These are phyloP conservation scores for Basidiobolus meristosporus DNA, from an alignment of 371 early-diverging fungal genomes.

Conservation along the genomic window DNA sequence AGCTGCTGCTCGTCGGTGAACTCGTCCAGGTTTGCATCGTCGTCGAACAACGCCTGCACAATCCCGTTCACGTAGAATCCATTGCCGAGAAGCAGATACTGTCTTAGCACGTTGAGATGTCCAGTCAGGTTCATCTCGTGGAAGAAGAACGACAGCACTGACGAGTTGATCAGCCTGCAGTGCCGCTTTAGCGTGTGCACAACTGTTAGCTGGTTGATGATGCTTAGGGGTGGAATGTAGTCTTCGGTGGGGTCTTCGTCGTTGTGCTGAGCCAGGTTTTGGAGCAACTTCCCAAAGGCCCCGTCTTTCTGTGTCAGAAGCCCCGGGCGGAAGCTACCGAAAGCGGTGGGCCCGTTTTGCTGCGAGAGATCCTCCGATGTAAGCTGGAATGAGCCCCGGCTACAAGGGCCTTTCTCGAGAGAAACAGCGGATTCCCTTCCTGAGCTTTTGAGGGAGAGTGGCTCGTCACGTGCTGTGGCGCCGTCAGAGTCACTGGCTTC, in stretches of 20 bases:
- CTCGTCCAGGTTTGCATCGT: slow-evolving; percentile 2
- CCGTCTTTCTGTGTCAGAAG: too few relatives aligned
- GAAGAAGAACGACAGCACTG: slow-evolving; percentile 16
- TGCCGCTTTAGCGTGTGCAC: slow-evolving; percentile 11
- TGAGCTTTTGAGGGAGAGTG: too few relatives aligned
- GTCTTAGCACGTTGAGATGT: slow-evolving; percentile 12
- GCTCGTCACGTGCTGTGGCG: too few relatives aligned
- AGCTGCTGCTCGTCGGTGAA: neutral
- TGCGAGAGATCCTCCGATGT: too few relatives aligned
- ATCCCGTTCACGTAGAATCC: slow-evolving; percentile 13
- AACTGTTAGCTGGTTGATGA: slow-evolving; percentile 11
- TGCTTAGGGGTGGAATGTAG: slow-evolving; percentile 15
- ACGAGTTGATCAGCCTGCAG: slow-evolving; percentile 18
- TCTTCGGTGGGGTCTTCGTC: slow-evolving; percentile 1
- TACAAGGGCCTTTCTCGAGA: too few relatives aligned
- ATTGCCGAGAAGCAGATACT: slow-evolving; percentile 15
- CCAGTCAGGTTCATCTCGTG: slow-evolving; percentile 13
- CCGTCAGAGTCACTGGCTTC: too few relatives aligned
- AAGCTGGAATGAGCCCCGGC: too few relatives aligned
- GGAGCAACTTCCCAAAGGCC: too few relatives aligned
- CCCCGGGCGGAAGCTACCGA: too few relatives aligned
- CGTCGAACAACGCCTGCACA: slow-evolving; percentile 8
- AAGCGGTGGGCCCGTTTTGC: too few relatives aligned
- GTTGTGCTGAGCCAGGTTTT: too few relatives aligned
- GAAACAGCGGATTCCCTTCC: too few relatives aligned